Conservation (phyloP, 106 monocot genomes). For the Dioscorea dumetorum region DNA sequence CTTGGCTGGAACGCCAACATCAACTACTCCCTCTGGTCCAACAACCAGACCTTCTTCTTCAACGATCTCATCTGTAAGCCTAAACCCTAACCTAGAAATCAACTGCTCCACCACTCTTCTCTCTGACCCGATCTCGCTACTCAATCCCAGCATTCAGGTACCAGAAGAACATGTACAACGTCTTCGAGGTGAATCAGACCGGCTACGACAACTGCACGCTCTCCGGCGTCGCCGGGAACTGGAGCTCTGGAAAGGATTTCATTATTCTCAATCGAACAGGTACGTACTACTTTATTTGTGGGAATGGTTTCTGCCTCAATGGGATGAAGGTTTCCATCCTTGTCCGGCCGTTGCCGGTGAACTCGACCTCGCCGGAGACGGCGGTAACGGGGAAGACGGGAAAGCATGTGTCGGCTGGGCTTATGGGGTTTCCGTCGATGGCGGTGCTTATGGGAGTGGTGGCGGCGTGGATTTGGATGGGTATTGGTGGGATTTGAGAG, state of each 20-base stretch:
- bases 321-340: constrained; percentile 78
- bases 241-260: constrained; percentile 97
- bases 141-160: constrained; percentile 71
- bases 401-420: neutral
- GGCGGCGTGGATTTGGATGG: too few species aligned
- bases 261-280: constrained; percentile 47
- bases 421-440: too few species aligned
- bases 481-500: too few species aligned
- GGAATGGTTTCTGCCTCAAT: constrained; percentile 50
- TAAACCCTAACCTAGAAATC: neutral
- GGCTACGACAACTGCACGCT: constrained; percentile 96
- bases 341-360: constrained; percentile 46
- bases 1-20: constrained; percentile 91
- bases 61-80: constrained; percentile 74
- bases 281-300: constrained; percentile 85
- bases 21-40: constrained; percentile 74
- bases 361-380: neutral
- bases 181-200: constrained; percentile 91
- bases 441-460: too few species aligned
- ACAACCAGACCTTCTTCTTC: constrained; percentile 93
- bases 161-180: constrained; percentile 79
- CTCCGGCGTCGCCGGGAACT: constrained; percentile 69
- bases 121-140: neutral
- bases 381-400: neutral
- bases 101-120: neutral